Conservation (phyloP, 805 yeast species). For the Wickerhamomyces chambardii region DNA sequence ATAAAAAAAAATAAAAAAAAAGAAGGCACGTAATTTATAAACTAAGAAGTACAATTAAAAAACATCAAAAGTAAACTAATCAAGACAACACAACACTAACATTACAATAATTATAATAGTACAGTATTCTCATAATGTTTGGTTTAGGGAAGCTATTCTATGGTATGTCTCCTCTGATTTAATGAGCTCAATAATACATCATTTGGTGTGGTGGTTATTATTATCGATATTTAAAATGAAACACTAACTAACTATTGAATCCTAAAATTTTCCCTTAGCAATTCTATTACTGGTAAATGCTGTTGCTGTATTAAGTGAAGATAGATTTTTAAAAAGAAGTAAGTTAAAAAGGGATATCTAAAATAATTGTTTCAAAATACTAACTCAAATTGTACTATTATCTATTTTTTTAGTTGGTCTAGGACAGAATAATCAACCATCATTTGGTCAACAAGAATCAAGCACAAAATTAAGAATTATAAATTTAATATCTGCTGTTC, state of each 20-base stretch:
- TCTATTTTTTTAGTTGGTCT: slow-evolving; percentile 32
- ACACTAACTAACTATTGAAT: too few species aligned
- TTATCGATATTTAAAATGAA: too few species aligned
- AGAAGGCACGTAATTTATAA: too few species aligned
- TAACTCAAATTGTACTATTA: too few species aligned
- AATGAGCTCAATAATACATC: too few species aligned
- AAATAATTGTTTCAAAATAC: background rate
- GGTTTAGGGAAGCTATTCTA: slow-evolving; percentile 54
- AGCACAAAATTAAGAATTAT: slow-evolving; percentile 51
- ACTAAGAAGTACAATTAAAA: too few species aligned
- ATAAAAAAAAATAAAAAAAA: too few species aligned
- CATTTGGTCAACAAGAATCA: slow-evolving; percentile 37
- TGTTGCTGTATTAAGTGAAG: slow-evolving; percentile 73
- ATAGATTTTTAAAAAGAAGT: slow-evolving; percentile 65
- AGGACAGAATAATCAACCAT: slow-evolving; percentile 28
- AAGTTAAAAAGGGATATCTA: slow-evolving; percentile 9
- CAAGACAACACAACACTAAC: background rate
- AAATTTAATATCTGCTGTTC: slow-evolving; percentile 60
- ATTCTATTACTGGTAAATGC: slow-evolving; percentile 56
- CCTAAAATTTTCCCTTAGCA: too few species aligned
- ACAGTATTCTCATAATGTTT: slow-evolving; percentile 36
- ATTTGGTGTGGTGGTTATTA: too few species aligned
- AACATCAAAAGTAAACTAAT: too few species aligned
- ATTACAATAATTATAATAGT: background rate
- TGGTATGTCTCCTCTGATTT: too few species aligned